Conservation (phyloP, 2,329 filamentous ascomycete species). For the Cladosporium austrohemisphaericum region DNA sequence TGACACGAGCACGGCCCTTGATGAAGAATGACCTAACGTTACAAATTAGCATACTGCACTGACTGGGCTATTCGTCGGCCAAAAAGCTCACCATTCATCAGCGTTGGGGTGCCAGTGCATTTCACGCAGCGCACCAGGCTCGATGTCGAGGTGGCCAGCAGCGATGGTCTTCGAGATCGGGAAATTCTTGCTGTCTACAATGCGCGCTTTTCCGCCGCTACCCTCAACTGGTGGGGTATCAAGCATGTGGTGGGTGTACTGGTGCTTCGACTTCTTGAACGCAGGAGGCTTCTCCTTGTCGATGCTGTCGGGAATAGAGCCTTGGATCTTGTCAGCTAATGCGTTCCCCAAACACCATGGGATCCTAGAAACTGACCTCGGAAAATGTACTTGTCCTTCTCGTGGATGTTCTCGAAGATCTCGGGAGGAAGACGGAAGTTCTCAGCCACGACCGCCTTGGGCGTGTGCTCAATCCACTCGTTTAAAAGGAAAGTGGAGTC, state of each 20-base stretch:
- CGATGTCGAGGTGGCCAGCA: slow-evolving; percentile 66
- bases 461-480: slow-evolving; percentile 71
- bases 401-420: slow-evolving; percentile 65
- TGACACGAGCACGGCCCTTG: slow-evolving; percentile 65
- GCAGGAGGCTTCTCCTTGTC: slow-evolving; percentile 61
- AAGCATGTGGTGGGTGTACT: slow-evolving; percentile 70
- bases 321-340: background rate
- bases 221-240: slow-evolving; percentile 64
- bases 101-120: slow-evolving; percentile 81
- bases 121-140: slow-evolving; percentile 69
- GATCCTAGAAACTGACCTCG: slow-evolving; percentile 41
- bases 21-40: slow-evolving; percentile 62
- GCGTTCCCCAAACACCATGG: background rate
- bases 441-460: slow-evolving; percentile 66
- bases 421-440: slow-evolving; percentile 72
- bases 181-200: slow-evolving; percentile 73
- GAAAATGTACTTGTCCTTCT: slow-evolving; percentile 72
- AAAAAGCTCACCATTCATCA: slow-evolving; percentile 66
- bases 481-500: slow-evolving; percentile 69
- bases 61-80: background rate
- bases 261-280: slow-evolving; percentile 63
- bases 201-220: slow-evolving; percentile 67
- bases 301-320: slow-evolving; percentile 60
- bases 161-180: slow-evolving; percentile 69
- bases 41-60: background rate